phyloP scores from a whole-genome alignment of 1,284 basidiomycete species.

The Fomitopsis schrenkii region DNA sequence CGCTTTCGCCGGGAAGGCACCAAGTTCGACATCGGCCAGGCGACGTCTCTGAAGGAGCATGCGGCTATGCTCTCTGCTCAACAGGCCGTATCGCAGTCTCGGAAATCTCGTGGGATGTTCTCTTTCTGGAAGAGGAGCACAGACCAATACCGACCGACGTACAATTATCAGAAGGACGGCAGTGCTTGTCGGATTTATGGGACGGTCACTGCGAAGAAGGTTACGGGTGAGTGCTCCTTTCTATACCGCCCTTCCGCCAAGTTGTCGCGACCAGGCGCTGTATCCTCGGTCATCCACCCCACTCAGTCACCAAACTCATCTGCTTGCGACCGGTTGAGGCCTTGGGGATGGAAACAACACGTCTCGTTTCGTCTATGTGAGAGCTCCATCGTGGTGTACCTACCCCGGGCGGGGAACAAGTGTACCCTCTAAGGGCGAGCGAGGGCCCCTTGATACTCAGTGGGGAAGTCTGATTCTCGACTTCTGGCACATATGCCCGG shows the following conservation, averaged over 20 bases:
- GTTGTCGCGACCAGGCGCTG: too few species aligned
- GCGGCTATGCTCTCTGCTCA: constrained; percentile 59
- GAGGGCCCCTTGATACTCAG: too few species aligned
- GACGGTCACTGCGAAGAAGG: constrained; percentile 82
- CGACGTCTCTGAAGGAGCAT: constrained; percentile 70
- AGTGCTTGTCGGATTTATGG: constrained; percentile 86
- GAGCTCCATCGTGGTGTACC: too few species aligned
- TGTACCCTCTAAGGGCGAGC: too few species aligned
- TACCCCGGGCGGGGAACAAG: too few species aligned
- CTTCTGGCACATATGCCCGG: too few species aligned
- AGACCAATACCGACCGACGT: constrained; percentile 61
- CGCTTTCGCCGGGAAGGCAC: constrained; percentile 87
- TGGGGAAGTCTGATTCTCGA: too few species aligned
- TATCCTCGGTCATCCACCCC: too few species aligned
- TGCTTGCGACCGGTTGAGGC: too few species aligned
- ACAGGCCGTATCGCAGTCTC: constrained; percentile 68
- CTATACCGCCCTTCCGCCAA: background rate
- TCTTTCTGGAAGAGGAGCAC: constrained; percentile 39
- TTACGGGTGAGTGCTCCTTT: constrained; percentile 56
- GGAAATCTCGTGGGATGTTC: constrained; percentile 68
- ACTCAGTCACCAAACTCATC: too few species aligned
- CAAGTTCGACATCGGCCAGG: constrained; percentile 81
- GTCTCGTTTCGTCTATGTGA: too few species aligned
- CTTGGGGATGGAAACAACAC: too few species aligned
- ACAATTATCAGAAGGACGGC: constrained; percentile 62